These are phyloP conservation scores for Diospyros lotus DNA, from an alignment of 148 eudicot genomes.

Conservation along the genomic window DNA sequence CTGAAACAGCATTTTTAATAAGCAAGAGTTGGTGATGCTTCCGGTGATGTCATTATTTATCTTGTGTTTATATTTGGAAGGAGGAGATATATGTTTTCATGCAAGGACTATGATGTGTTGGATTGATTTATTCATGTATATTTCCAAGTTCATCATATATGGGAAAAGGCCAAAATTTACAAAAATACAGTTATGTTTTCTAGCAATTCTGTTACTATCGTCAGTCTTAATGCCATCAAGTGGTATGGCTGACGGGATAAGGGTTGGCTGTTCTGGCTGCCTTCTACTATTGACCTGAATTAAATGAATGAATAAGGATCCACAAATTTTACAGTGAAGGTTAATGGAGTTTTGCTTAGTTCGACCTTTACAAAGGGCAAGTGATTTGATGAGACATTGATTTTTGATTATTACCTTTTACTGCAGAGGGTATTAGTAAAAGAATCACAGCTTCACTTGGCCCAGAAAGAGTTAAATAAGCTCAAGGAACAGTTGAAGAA, in stretches of 20 bases:
- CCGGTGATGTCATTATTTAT: not conserved
- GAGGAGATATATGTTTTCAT: too few relatives aligned
- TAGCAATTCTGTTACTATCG: not conserved
- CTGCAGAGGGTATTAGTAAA: constrained; percentile 76
- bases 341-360: not conserved
- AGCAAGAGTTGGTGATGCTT: not conserved
- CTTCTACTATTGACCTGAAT: not conserved
- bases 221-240: not conserved
- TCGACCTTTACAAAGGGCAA: constrained; percentile 1
- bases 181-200: not conserved
- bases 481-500: constrained; percentile 65
- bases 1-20: not conserved
- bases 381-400: not conserved
- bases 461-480: constrained; percentile 77
- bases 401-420: not conserved
- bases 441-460: constrained; percentile 68
- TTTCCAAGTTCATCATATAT: too few relatives aligned
- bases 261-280: too few relatives aligned
- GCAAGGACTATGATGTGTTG: not conserved
- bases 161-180: too few relatives aligned
- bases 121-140: not conserved
- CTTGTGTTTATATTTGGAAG: not conserved
- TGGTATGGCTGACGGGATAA: not conserved
- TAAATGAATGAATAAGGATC: not conserved
- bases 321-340: not conserved